Base-by-base conservation (phyloP, 2,329 filamentous ascomycete genomes). In the Truncatella angustata region DNA sequence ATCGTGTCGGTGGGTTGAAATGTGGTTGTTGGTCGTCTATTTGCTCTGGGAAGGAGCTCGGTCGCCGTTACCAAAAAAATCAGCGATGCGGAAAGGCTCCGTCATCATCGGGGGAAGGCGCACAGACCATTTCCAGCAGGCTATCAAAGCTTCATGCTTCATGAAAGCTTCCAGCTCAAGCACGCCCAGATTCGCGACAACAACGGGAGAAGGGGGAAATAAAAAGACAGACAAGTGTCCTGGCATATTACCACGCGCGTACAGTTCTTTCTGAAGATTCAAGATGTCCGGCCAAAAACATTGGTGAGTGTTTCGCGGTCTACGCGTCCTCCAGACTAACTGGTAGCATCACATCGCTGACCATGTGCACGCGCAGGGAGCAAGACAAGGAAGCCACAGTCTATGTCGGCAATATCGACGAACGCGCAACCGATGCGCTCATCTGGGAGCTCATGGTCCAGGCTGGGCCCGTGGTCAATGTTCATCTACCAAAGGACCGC, bases 361-460 rank as follows among this genome's bases (percentile, higher is more conserved):
- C 24, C 6, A 4, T 6, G n/a, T 23, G 12, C 14, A 30, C 32
- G 48, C 50, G n/a, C 16, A 92, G 88, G 90, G 91, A 97, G 70
- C 93, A 97, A 78, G 93, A 97, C 73, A 97, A 97, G 73, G 93
- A 97, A 74, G 91, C 91, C 62, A 97, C 94, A 37, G 90, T 97
- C 70, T 99, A 99, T 72, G 90, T 97, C 62, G 94, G 94, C 68
- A 97, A 97, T 71, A 91, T 99, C 65, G 94, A 99, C 76, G 94
- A 99, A 78, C 91, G 94, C 70, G 90, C 94, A 59, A 88, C 87
- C 43, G 91, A 96, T 67, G 86, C 88, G 62, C 82, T 96, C 61
- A 85, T 99, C 60, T 97, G 94, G 87, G 94, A 99, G 78, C 81
- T 99, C 64, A 97, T 97, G 91, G 86, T 97, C 51, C 94, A 99